Percentiles rank a stretch among this genome's conserved stretches.
Conservation (phyloP, 2,329 filamentous ascomycete genomes). For the Colletotrichum lentis region DNA sequence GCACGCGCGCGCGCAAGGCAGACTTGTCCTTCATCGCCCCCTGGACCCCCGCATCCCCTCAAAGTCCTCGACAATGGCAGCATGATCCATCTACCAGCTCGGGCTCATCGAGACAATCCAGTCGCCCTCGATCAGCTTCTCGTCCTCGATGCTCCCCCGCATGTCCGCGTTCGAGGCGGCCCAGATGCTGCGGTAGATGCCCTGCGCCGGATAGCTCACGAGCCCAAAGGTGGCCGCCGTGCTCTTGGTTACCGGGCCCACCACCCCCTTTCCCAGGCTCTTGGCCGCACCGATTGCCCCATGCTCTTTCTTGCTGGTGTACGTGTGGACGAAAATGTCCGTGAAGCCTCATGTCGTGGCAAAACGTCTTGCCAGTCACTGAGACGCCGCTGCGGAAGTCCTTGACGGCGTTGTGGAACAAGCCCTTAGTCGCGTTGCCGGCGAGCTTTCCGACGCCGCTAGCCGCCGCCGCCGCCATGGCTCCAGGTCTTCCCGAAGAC, state of each 20-base stretch:
- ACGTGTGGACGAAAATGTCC: constrained; percentile 37
- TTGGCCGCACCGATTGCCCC: constrained; percentile 36
- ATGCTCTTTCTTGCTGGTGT: constrained; percentile 34
- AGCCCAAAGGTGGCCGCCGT: constrained; percentile 34
- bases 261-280: constrained; percentile 36
- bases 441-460: constrained; percentile 67
- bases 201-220: constrained; percentile 38
- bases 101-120: constrained; percentile 35
- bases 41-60: constrained; percentile 25
- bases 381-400: constrained; percentile 36
- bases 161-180: constrained; percentile 22
- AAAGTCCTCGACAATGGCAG: constrained; percentile 37
- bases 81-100: constrained; percentile 32
- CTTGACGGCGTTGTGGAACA: constrained; percentile 52
- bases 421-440: constrained; percentile 64
- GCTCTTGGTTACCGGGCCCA: constrained; percentile 36
- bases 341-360: constrained; percentile 33
- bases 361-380: constrained; percentile 36
- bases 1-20: not conserved
- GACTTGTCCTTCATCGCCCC: not conserved
- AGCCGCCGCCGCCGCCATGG: constrained; percentile 41
- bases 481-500: constrained; percentile 20
- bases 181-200: constrained; percentile 34
- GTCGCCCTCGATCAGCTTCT: constrained; percentile 33
- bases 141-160: constrained; percentile 30